Percentiles rank a stretch among this genome's conserved stretches.
phyloP scores from a whole-genome alignment of 805 yeast species.

The Lipomyces chichibuensis region DNA sequence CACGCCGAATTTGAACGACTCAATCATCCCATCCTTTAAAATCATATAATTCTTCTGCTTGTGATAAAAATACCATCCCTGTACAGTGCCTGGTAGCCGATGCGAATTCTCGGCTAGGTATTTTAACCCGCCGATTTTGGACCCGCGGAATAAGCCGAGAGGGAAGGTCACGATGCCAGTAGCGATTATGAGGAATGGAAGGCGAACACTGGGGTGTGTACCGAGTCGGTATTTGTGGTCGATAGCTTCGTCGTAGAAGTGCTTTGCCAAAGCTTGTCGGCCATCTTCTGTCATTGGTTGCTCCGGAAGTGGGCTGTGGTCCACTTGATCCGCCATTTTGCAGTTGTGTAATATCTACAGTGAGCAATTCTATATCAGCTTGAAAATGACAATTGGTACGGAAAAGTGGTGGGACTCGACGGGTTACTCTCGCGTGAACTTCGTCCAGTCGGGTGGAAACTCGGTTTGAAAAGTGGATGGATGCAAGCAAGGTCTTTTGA shows the following conservation, averaged over 20 bases:
- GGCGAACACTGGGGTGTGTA: constrained; percentile 15
- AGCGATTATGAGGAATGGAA: constrained; percentile 15
- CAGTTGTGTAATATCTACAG: not conserved
- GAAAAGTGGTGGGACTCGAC: no score
- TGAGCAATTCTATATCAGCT: not conserved
- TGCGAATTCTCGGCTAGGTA: constrained; percentile 82
- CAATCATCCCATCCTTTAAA: constrained; percentile 54
- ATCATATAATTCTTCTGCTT: constrained; percentile 79
- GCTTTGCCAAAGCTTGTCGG: not conserved
- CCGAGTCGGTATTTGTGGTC: constrained; percentile 14
- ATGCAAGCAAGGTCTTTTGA: no score
- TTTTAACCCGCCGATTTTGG: constrained; percentile 56
- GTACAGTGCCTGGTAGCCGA: constrained; percentile 71
- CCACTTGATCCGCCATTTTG: not conserved
- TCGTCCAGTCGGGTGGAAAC: no score
- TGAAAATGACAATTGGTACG: not conserved
- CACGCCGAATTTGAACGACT: constrained; percentile 10
- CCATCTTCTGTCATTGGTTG: not conserved
- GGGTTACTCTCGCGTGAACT: not conserved
- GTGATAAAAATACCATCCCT: constrained; percentile 89
- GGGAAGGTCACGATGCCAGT: constrained; percentile 37
- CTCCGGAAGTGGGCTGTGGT: not conserved
- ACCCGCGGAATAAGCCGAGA: constrained; percentile 63
- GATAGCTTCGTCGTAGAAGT: not conserved
- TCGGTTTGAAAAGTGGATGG: no score